These are phyloP conservation scores for Fusarium transvaalense DNA, from an alignment of 2,329 filamentous ascomycete genomes.

Conservation along the genomic window DNA sequence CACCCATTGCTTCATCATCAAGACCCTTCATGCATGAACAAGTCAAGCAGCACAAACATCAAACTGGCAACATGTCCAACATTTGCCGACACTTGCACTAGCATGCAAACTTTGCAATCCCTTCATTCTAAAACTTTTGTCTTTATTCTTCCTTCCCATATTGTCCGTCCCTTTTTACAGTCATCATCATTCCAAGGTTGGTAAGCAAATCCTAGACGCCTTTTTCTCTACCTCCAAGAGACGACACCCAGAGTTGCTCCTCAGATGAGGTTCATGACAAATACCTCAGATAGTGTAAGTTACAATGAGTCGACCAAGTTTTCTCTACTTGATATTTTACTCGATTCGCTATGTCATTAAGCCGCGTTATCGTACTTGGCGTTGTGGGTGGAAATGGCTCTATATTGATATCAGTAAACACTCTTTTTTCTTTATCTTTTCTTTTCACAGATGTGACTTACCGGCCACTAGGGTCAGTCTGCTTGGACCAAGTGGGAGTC, in stretches of 20 bases:
- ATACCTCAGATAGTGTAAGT: slow-evolving; percentile 41
- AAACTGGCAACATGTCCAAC: background rate
- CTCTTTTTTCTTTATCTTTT: background rate
- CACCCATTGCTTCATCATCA: slow-evolving; percentile 15
- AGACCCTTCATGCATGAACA: slow-evolving; percentile 41
- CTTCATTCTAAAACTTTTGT: slow-evolving; percentile 26
- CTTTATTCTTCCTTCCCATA: slow-evolving; percentile 18
- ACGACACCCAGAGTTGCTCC: slow-evolving; percentile 67
- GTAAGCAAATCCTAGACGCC: slow-evolving; percentile 44
- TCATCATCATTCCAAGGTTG: slow-evolving; percentile 39
- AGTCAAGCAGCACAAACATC: slow-evolving; percentile 10
- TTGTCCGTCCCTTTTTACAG: slow-evolving; percentile 37
- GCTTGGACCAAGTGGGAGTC: slow-evolving; percentile 97
- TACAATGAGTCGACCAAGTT: slow-evolving; percentile 39
- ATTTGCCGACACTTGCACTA: slow-evolving; percentile 14
- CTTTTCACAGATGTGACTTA: slow-evolving; percentile 53
- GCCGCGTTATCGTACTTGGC: slow-evolving; percentile 74
- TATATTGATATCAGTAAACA: slow-evolving; percentile 52
- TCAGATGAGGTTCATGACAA: slow-evolving; percentile 33
- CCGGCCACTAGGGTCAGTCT: slow-evolving; percentile 95
- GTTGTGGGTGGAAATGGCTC: slow-evolving; percentile 81
- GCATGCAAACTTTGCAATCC: slow-evolving; percentile 5
- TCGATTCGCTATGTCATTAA: slow-evolving; percentile 47
- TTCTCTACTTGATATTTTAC: slow-evolving; percentile 24
- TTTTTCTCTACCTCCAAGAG: slow-evolving; percentile 43